A percentile compares a stretch with the other conserved stretches of the same genome.
Evolutionary conservation across 1,284 basidiomycete genomes (phyloP).

Genomic region (Gomphus bonarii): DNA sequence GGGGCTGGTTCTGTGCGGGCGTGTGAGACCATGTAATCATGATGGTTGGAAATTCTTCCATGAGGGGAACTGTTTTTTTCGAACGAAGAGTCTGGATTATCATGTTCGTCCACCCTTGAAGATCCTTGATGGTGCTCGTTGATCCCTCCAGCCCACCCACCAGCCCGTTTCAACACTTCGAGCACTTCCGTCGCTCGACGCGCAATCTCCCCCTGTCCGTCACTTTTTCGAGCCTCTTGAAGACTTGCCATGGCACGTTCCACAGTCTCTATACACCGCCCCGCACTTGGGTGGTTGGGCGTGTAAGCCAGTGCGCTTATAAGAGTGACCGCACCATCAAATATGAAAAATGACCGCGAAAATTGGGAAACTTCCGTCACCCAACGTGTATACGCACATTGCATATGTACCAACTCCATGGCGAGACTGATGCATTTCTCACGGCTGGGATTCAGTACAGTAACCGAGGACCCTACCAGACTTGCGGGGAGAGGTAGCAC

Average conservation of each 20-base stretch:
- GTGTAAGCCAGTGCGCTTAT: conserved; percentile 20
- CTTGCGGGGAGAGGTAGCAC: conserved; percentile 16
- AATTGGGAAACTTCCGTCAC: conserved; percentile 13
- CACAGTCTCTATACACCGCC: background rate
- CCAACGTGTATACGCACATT: conserved; percentile 16
- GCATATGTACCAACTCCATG: conserved; percentile 18
- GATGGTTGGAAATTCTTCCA: background rate
- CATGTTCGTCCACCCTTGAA: background rate
- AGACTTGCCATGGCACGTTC: background rate
- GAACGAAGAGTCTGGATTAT: background rate
- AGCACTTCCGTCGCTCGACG: background rate
- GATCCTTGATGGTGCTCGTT: background rate
- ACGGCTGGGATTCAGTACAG: conserved; percentile 17
- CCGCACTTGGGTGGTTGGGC: background rate
- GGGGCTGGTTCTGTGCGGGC: background rate
- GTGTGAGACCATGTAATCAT: background rate
- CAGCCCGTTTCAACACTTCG: background rate
- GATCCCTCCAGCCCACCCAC: background rate
- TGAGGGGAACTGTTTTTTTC: background rate
- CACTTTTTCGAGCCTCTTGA: background rate
- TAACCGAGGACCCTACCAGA: background rate
- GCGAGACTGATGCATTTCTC: conserved; percentile 21
- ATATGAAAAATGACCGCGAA: conserved; percentile 22
- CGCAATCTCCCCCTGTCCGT: background rate
- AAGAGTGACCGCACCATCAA: conserved; percentile 24